These are phyloP conservation scores for Aspergillaceae sp. DNA, from an alignment of 2,329 filamentous ascomycete genomes.

Conservation along the genomic window DNA sequence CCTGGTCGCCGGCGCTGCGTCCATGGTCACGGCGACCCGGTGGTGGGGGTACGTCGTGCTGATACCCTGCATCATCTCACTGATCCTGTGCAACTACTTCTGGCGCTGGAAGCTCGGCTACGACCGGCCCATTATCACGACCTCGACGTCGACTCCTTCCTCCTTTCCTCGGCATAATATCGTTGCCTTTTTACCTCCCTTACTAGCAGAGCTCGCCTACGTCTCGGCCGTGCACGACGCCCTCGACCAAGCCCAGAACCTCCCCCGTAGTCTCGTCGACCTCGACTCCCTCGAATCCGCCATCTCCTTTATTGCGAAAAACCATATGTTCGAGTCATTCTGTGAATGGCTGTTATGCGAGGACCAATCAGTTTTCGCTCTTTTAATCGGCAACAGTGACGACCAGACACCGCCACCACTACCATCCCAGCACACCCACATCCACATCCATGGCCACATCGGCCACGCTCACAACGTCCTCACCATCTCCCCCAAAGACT, in stretches of 20 bases:
- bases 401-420: too few relatives aligned
- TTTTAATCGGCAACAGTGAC: neutral
- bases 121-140: conserved; percentile 25
- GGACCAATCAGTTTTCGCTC: neutral
- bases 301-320: conserved; percentile 2
- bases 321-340: conserved; percentile 6
- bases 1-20: conserved; percentile 42
- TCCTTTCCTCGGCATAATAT: neutral
- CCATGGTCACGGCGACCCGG: conserved; percentile 42
- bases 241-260: conserved; percentile 4
- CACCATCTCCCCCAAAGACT: neutral
- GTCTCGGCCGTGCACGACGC: conserved; percentile 12
- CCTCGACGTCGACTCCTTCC: conserved; percentile 3
- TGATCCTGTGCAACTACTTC: conserved; percentile 42
- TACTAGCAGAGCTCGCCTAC: conserved; percentile 20
- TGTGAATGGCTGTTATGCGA: conserved; percentile 1
- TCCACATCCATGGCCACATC: too few relatives aligned
- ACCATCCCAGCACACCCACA: too few relatives aligned
- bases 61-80: conserved; percentile 42
- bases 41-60: conserved; percentile 49
- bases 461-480: neutral
- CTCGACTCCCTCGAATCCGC: conserved; percentile 3
- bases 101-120: conserved; percentile 44
- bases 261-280: conserved; percentile 4
- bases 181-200: conserved; percentile 12